Base-by-base conservation (phyloP, 2,329 filamentous ascomycete species). In the Botrytis squamosa region DNA sequence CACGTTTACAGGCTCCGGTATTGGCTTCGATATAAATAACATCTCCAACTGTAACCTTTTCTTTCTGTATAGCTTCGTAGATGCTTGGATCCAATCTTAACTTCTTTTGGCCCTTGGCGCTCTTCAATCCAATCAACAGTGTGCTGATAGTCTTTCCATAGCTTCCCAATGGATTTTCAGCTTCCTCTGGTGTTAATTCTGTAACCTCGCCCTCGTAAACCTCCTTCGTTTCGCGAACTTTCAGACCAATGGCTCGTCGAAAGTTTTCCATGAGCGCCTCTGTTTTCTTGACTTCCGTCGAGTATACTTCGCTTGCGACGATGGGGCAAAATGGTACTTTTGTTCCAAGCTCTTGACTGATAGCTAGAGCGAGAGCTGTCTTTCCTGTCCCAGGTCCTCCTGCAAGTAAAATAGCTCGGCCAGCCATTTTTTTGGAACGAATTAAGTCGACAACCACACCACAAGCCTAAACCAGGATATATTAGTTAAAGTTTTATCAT, bases 211-310 rank as follows among this genome's bases (percentile, higher is more conserved):
- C 96, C 85, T 99, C 96, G 84, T 98, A 99, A 74, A 99, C 95
- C 84, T 99, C 96, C 85, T 99, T 99, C 70, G 95, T 98, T 87
- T 99, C 96, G 80, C 96, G 94, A 78, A 99, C 96, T 82, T 97
- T 95, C 78, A 99, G 88, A 49, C 95, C 96, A 83, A 99, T 99
- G 74, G 96, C 96, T 81, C 96, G 89, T 82, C 96, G 90, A 84
- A 99, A 99, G 86, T 98, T 98, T 87, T 99, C 96, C 96, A 98
- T 98, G 82, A 99, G 86, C 78, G 97, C 92, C 84, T 99, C 96
- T 68, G 96, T 99, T 90, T 99, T 99, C 90, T 99, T 99, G 77
- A 99, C 95, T 84, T 99, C 96, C 64, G 95, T 92, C 78, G 94
- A 97, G 85, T 98, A 99, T 80, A 99, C 92, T 84, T 99, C 96